phyloP scores from a whole-genome alignment of 768 basidiomycete species.

The Favolaschia claudopus region DNA sequence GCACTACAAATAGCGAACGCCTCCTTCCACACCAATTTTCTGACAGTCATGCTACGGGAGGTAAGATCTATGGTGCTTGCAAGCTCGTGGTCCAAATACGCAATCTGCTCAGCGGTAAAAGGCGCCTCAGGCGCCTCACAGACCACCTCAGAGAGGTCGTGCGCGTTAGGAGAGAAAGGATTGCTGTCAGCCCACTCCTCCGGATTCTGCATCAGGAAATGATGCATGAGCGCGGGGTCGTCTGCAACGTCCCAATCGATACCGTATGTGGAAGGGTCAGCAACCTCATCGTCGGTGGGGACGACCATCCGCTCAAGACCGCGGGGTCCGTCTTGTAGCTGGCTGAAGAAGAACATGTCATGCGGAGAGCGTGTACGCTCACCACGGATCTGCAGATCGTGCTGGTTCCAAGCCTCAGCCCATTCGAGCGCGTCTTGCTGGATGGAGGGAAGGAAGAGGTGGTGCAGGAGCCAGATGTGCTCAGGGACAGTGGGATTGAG shows the following conservation, averaged over 20 bases:
- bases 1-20: neutral
- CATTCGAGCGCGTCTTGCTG: constrained; percentile 41
- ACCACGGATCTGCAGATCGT: constrained; percentile 31
- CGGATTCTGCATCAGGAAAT: neutral
- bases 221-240: neutral
- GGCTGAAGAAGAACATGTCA: constrained; percentile 40
- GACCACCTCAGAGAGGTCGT: neutral
- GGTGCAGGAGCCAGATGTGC: constrained; percentile 51
- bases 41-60: neutral
- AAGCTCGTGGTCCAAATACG: neutral
- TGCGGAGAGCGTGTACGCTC: constrained; percentile 27
- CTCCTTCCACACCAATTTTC: constrained; percentile 1
- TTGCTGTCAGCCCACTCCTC: neutral
- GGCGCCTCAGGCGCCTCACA: neutral
- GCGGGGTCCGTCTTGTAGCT: constrained; percentile 36
- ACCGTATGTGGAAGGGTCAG: neutral
- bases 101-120: neutral
- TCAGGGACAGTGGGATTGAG: constrained; percentile 32
- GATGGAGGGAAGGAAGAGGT: constrained; percentile 42
- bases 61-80: neutral
- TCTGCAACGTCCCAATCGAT: neutral
- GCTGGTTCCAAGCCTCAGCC: constrained; percentile 45
- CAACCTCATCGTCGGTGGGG: neutral
- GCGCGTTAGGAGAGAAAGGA: neutral
- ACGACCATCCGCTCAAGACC: constrained; percentile 23